These are phyloP conservation scores for Aegilops tauschii DNA, from an alignment of 176 grass and related monocot species.

Conservation along the genomic window DNA sequence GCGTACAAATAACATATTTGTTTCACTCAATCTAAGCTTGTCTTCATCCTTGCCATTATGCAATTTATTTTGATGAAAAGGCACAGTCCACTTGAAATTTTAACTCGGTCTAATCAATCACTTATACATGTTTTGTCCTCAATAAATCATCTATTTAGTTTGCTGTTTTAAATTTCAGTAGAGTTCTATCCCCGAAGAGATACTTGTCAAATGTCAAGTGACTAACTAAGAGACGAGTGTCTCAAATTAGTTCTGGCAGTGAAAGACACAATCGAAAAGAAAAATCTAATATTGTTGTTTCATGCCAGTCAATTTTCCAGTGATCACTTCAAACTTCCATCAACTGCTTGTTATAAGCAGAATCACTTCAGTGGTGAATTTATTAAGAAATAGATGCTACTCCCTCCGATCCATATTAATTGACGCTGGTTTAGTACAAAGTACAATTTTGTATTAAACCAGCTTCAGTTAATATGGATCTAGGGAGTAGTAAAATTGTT, in stretches of 20 bases:
- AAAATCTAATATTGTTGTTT: not conserved
- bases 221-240: not conserved
- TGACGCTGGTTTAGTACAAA: no score
- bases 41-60: not conserved
- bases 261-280: not conserved
- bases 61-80: conserved; percentile 9
- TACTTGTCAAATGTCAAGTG: not conserved
- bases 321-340: not conserved
- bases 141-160: not conserved
- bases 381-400: conserved; percentile 23
- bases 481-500: not conserved
- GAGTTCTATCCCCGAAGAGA: not conserved
- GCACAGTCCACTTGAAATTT: not conserved
- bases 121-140: not conserved
- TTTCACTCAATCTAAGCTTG: not conserved
- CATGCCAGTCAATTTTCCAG: not conserved
- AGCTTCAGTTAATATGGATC: no score
- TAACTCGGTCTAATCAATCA: not conserved
- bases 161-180: not conserved
- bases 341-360: conserved; percentile 4
- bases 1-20: not conserved
- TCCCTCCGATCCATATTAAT: no score
- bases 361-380: not conserved
- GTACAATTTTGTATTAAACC: no score
- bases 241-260: conserved; percentile 9